Evolutionary conservation across 75 land plant species (phyloP), one percentile per base, ranked within the genome.

Genomic region (Cunninghamia lanceolata): DNA sequence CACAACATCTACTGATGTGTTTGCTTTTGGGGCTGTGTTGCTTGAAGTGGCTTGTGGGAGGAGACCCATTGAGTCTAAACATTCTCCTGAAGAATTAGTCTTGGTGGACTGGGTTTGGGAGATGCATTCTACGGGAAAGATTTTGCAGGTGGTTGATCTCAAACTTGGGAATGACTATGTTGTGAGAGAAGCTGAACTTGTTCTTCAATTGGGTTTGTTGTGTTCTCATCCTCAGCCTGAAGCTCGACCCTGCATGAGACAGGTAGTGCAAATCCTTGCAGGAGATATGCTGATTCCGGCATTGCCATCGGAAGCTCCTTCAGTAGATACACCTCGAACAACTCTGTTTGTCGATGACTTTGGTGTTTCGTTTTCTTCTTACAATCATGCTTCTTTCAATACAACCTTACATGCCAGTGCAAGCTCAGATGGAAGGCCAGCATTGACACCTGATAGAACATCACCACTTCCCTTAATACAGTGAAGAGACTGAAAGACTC

Each of bases 141-240:
- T 90, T 38, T 63, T 89, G 38, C 36, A 87, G 6, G 87, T 82
- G 14, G 82, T 59, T 73, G 92, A 91, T 85, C 85, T 85, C 1
- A 90, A 53, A 74, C 52, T 91, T 74, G 77, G 70, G 25, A 53
- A 59, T 38, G 56, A 86, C 0, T 89, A 42, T 66, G 81, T 43
- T 15, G 79, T 28, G 16, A 73, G 79, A 74, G 85, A 92, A 36
- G 87, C 87, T 68, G 84, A 43, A 34, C n/a, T 88, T 19, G 78
- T 92, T 25, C 63, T 92, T 76, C 85, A 81, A 56, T 53, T 92
- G 35, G 93, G 93, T n/a, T 43, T 92, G 75, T 78, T 92, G 56
- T 92, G 93, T 53, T 86, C 92, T 25, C 84, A 85, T 35, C 76
- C 86, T 21, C 47, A 30, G n/a, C 86, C 90, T 13, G 79, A 39